phyloP scores from a whole-genome alignment of 2,329 filamentous ascomycete species.

The Ascochyta rabiei region DNA sequence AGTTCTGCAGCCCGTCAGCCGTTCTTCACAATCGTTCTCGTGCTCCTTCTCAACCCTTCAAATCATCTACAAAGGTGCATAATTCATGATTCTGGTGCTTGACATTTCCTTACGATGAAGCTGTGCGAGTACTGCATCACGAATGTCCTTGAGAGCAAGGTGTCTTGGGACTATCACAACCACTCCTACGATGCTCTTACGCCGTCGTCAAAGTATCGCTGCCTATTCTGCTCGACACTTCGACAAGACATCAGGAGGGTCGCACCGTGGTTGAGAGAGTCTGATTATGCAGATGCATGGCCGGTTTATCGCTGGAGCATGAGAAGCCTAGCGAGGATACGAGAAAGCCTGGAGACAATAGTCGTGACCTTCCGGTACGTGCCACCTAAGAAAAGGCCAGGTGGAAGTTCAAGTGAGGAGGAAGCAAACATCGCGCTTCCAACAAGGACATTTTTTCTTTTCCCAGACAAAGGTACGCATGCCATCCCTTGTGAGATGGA shows the following conservation, averaged over 20 bases:
- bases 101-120: neutral
- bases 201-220: conserved; percentile 5
- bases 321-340: conserved; percentile 20
- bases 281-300: conserved; percentile 4
- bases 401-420: neutral
- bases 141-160: conserved; percentile 6
- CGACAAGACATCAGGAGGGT: conserved; percentile 16
- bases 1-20: neutral
- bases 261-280: conserved; percentile 14
- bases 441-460: conserved; percentile 25
- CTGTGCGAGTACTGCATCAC: conserved; percentile 12
- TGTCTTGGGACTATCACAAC: conserved; percentile 14
- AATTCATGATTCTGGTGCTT: neutral
- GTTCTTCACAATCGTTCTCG: neutral
- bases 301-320: conserved; percentile 30
- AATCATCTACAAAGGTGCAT: too few relatives aligned
- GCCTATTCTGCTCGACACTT: conserved; percentile 24
- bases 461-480: conserved; percentile 19
- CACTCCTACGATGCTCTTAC: conserved; percentile 7
- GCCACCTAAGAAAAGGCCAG: conserved; percentile 3
- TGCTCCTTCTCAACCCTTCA: neutral
- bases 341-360: conserved; percentile 23
- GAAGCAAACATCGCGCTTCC: conserved; percentile 4
- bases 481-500: too few relatives aligned
- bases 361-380: conserved; percentile 26